Percentiles rank a stretch among this genome's conserved stretches.
These are phyloP conservation scores for Solanum medicagineum DNA, from an alignment of 257 asterid genomes.

Conservation along the genomic window DNA sequence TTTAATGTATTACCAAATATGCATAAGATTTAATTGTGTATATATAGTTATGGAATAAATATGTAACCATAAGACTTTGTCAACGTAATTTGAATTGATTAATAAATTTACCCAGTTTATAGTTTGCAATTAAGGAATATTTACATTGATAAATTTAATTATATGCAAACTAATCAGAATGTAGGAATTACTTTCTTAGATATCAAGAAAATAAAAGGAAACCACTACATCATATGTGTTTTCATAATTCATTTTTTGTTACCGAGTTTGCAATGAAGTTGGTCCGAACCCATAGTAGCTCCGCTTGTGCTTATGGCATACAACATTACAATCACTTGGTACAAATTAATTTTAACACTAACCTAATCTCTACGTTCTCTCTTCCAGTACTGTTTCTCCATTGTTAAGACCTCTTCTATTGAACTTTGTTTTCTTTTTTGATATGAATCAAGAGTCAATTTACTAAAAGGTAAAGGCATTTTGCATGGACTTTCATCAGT, in stretches of 20 bases:
- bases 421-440: constrained; percentile 7
- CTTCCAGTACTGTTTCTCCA: constrained; percentile 18
- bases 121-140: background rate
- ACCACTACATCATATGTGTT: too few species aligned
- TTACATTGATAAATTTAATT: background rate
- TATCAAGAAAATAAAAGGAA: too few species aligned
- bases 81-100: background rate
- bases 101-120: background rate
- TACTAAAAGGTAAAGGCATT: constrained; percentile 16
- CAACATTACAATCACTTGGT: background rate
- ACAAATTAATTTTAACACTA: too few species aligned
- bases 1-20: background rate
- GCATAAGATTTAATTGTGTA: background rate
- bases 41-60: background rate
- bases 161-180: background rate
- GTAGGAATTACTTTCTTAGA: too few species aligned
- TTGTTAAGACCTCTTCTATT: constrained; percentile 10
- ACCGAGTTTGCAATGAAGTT: background rate
- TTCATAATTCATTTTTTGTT: too few species aligned
- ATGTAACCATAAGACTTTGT: background rate
- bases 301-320: background rate
- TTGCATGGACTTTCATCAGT: constrained; percentile 16
- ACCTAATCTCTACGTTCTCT: background rate
- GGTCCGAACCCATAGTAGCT: background rate
- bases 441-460: constrained; percentile 2